phyloP scores from a whole-genome alignment of 331 rosid genomes.

The Quercus phellos region DNA sequence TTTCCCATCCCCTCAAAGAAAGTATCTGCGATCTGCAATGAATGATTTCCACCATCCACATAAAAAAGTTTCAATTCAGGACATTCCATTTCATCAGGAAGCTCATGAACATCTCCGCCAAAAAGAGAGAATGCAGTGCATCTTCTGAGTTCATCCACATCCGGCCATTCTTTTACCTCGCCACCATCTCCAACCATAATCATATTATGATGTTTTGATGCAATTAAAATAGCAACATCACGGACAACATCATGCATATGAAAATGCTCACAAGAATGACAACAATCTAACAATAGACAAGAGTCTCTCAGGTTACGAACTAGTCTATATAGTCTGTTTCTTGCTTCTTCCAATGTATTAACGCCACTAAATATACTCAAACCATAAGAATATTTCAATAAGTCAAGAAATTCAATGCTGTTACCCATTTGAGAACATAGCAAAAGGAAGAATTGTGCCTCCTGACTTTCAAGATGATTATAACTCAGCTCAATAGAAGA shows the following conservation, averaged over 20 bases:
- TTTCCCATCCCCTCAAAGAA: not conserved
- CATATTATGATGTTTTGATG: not conserved
- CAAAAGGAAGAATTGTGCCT: not conserved
- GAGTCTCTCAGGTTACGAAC: not conserved
- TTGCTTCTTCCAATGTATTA: not conserved
- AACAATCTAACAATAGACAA: not conserved
- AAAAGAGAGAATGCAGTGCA: not conserved
- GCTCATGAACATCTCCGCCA: not conserved
- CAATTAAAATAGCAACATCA: not conserved
- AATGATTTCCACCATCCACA: rapidly evolving
- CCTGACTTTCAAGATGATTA: not conserved
- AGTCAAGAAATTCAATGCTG: not conserved
- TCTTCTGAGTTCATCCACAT: not conserved
- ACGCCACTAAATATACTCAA: not conserved
- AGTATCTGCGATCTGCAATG: not conserved
- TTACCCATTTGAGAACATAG: not conserved
- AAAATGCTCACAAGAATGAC: not conserved
- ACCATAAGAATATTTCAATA: slow-evolving; percentile 12
- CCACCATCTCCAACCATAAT: not conserved
- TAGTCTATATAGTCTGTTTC: not conserved
- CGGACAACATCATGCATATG: slow-evolving; percentile 7
- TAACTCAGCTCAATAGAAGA: not conserved
- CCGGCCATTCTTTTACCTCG: not conserved
- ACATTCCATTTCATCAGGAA: slow-evolving; percentile 10
- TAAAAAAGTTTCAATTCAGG: not conserved